Evolutionary conservation across 306 rosid species (phyloP).

Genomic region (Cucumis hystrix): DNA sequence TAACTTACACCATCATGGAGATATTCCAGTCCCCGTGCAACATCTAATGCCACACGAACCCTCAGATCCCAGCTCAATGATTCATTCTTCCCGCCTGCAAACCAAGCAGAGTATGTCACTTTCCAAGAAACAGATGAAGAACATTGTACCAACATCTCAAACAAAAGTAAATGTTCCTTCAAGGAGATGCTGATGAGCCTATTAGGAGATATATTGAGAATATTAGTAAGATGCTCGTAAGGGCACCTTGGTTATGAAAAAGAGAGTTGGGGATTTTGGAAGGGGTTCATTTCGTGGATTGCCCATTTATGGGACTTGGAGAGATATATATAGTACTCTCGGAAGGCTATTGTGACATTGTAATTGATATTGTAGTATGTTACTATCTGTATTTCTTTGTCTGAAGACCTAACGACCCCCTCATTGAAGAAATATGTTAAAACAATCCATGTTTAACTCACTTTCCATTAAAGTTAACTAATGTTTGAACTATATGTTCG

Average conservation of each 20-base stretch:
- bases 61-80: slow-evolving; percentile 78
- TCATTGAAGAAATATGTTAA: neutral
- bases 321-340: neutral
- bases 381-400: too few species aligned
- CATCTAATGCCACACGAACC: slow-evolving; percentile 74
- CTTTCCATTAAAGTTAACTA: neutral
- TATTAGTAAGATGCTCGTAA: neutral
- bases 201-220: neutral
- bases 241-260: neutral
- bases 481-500: neutral
- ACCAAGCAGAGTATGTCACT: neutral
- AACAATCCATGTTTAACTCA: neutral
- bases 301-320: neutral
- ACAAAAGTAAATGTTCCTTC: neutral
- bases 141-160: neutral
- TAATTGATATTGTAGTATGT: too few species aligned
- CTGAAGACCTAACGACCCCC: neutral
- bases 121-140: neutral
- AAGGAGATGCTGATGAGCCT: neutral
- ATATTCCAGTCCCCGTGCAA: slow-evolving; percentile 94
- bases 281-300: neutral
- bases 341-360: too few species aligned
- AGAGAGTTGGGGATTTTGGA: neutral
- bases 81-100: slow-evolving; percentile 47
- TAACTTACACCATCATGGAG: slow-evolving; percentile 94